phyloP scores from a whole-genome alignment of 164 flowering plant species.

The Aristolochia contorta region DNA sequence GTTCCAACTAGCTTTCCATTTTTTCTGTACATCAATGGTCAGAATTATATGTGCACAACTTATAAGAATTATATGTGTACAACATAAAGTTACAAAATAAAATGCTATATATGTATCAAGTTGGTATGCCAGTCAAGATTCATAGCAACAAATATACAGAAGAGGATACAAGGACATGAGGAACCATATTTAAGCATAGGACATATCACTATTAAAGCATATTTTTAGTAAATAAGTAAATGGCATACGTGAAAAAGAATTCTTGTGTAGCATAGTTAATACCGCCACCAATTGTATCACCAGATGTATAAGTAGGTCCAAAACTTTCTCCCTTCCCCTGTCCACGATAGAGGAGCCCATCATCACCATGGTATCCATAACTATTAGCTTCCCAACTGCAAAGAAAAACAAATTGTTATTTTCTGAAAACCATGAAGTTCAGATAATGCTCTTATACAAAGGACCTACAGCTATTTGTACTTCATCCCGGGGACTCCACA shows the following conservation, averaged over 20 bases:
- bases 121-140: no score
- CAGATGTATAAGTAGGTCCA: conserved; percentile 83
- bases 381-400: conserved; percentile 93
- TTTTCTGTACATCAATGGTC: conserved; percentile 45
- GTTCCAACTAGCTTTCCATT: conserved; percentile 74
- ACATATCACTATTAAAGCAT: neutral
- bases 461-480: no score
- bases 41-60: no score
- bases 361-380: conserved; percentile 97
- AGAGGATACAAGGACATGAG: no score
- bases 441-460: no score
- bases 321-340: conserved; percentile 76
- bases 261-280: conserved; percentile 87
- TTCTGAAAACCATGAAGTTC: no score
- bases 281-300: conserved; percentile 92
- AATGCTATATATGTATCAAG: no score
- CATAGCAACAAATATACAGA: no score
- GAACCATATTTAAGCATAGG: neutral
- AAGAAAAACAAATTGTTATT: neutral
- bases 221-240: conserved; percentile 4
- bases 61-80: no score
- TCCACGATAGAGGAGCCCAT: conserved; percentile 88
- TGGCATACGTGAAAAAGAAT: conserved; percentile 91
- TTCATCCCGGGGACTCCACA: no score
- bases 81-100: no score